Evolutionary conservation across 345 rosid genomes (phyloP).

Genomic region (Trapa incisa): DNA sequence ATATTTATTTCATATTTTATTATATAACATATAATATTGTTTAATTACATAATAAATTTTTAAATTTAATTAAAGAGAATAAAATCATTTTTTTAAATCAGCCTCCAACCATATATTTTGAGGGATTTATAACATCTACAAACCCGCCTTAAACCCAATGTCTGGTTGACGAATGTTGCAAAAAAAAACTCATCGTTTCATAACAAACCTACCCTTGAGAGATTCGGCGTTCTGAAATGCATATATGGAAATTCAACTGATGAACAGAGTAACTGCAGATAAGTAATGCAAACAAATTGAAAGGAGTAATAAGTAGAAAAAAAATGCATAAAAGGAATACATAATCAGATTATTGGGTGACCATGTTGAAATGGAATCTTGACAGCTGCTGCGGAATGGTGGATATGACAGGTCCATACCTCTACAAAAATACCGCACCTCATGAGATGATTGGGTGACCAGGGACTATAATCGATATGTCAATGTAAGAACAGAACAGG

Average conservation of each 20-base stretch:
- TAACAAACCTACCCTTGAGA: neutral
- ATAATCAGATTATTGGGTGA: conserved; percentile 32
- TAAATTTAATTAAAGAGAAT: no score
- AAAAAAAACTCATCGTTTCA: neutral
- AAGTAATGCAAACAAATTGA: neutral
- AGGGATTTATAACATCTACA: no score
- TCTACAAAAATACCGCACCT: conserved; percentile 28
- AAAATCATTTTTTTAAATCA: no score
- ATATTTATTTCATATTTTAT: no score
- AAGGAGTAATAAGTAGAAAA: neutral
- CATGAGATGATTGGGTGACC: neutral
- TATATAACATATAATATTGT: no score
- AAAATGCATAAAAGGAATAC: neutral
- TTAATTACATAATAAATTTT: no score
- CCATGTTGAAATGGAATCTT: conserved; percentile 94
- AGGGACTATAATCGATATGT: neutral
- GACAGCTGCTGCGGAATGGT: conserved; percentile 98
- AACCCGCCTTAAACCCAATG: neutral
- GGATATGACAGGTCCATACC: conserved; percentile 90
- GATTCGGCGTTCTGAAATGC: neutral
- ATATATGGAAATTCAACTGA: neutral
- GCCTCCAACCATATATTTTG: no score
- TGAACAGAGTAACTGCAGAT: neutral
- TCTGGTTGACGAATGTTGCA: neutral
- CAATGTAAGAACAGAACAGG: neutral